Evolutionary conservation across 2,329 filamentous ascomycete genomes (phyloP).

Genomic region (Fusarium sp.): DNA sequence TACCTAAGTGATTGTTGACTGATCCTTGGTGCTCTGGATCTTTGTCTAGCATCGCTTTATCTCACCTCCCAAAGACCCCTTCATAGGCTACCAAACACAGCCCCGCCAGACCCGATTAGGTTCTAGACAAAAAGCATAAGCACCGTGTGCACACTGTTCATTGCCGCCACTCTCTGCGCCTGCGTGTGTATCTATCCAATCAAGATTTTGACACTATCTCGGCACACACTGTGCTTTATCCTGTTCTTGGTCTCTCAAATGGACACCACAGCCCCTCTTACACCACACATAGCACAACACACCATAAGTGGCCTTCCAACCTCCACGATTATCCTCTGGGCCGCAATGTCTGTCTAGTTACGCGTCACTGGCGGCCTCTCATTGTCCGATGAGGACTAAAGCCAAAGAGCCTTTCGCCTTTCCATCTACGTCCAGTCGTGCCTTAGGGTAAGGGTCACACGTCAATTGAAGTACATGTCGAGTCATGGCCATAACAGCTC

Average conservation of each 20-base stretch:
- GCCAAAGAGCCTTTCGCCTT: too few species aligned
- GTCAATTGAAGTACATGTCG: too few species aligned
- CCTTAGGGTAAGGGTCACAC: too few species aligned
- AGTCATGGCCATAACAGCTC: too few species aligned
- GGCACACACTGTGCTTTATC: constrained; percentile 27
- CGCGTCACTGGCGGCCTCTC: constrained; percentile 35
- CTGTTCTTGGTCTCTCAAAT: constrained; percentile 7
- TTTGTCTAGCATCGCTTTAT: constrained; percentile 15
- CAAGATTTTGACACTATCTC: background rate
- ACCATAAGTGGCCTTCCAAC: constrained; percentile 17
- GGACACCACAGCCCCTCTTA: constrained; percentile 32
- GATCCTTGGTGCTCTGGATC: background rate
- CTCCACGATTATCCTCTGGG: constrained; percentile 18
- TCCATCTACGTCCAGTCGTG: too few species aligned
- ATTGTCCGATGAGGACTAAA: background rate
- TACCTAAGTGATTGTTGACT: background rate
- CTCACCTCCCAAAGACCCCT: constrained; percentile 23
- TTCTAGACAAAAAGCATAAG: constrained; percentile 14
- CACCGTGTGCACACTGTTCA: constrained; percentile 31
- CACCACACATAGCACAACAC: constrained; percentile 27
- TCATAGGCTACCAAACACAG: background rate
- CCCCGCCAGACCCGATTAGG: constrained; percentile 7
- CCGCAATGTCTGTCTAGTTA: background rate
- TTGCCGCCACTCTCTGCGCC: constrained; percentile 5
- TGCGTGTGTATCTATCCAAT: constrained; percentile 13